Percentiles rank a stretch among this genome's conserved stretches.
These are phyloP conservation scores for Spergularia bocconei DNA, from an alignment of 148 eudicot genomes.

Conservation along the genomic window DNA sequence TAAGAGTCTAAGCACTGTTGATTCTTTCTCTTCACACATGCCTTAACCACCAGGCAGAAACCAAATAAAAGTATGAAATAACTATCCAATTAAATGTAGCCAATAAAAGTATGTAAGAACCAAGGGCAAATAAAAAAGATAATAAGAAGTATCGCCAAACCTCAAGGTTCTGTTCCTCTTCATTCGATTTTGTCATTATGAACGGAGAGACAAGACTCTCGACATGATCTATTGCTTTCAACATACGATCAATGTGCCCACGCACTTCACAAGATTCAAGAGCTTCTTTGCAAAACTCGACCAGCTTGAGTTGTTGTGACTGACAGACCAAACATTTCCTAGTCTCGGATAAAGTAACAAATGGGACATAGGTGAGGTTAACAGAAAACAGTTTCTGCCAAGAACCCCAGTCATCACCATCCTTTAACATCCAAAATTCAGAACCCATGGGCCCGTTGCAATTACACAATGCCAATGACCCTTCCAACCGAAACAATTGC, in stretches of 20 bases:
- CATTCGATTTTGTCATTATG: background rate
- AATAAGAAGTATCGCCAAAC: too few species aligned
- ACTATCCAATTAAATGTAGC: too few species aligned
- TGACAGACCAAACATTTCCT: background rate
- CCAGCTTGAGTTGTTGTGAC: background rate
- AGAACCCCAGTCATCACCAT: background rate
- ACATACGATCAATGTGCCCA: background rate
- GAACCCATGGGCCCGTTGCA: background rate
- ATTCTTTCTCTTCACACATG: too few species aligned
- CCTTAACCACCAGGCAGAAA: too few species aligned
- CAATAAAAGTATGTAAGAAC: too few species aligned
- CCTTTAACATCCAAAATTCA: constrained; percentile 1
- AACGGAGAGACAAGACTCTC: constrained; percentile 1
- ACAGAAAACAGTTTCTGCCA: background rate
- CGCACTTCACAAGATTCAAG: background rate
- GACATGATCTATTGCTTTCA: background rate
- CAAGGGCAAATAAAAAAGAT: too few species aligned
- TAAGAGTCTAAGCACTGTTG: too few species aligned
- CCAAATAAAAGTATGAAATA: too few species aligned
- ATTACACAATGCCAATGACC: background rate
- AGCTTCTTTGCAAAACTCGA: background rate
- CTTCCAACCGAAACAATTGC: background rate
- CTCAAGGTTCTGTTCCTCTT: background rate
- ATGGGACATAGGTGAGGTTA: background rate
- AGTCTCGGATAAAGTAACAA: background rate